A percentile compares a stretch with the other conserved stretches of the same genome.
Conservation (phyloP, 2,329 filamentous ascomycete species). For the Hymenoscyphus albidus region DNA sequence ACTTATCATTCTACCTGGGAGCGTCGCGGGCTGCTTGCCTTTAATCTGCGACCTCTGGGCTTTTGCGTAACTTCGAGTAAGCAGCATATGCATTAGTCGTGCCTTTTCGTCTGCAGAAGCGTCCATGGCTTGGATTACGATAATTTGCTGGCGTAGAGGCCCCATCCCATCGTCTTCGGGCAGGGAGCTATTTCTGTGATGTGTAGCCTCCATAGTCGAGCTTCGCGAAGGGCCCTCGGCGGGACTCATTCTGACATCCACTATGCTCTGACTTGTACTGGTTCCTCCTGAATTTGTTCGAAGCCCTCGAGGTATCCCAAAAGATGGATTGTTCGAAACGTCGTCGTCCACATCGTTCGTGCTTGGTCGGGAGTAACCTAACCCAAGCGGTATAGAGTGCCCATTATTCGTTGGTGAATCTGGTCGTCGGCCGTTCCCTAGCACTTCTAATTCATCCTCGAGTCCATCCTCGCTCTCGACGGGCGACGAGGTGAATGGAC, state of each 20-base stretch:
- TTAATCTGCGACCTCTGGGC: constrained; percentile 37
- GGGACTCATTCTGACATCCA: constrained; percentile 24
- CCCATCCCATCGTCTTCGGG: constrained; percentile 80
- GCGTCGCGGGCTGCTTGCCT: constrained; percentile 27
- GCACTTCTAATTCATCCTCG: constrained; percentile 23
- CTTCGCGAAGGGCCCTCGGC: constrained; percentile 25
- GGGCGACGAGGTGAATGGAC: constrained; percentile 24
- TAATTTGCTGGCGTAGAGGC: constrained; percentile 61
- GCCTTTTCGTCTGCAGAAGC: constrained; percentile 63
- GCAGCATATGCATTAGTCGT: constrained; percentile 63
- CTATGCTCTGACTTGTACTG: constrained; percentile 10
- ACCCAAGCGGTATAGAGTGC: constrained; percentile 14
- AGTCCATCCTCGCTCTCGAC: constrained; percentile 28
- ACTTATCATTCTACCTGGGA: constrained; percentile 31
- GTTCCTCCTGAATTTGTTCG: constrained; percentile 23
- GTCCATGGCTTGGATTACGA: constrained; percentile 61
- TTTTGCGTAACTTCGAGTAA: constrained; percentile 64
- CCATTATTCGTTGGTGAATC: constrained; percentile 14
- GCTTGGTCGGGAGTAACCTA: constrained; percentile 21
- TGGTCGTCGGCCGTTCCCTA: constrained; percentile 14
- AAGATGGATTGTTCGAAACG: constrained; percentile 29
- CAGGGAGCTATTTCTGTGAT: constrained; percentile 27
- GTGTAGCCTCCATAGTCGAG: constrained; percentile 24
- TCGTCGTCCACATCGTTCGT: constrained; percentile 26
- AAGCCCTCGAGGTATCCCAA: constrained; percentile 26